phyloP scores from a whole-genome alignment of 2,329 filamentous ascomycete species.

The Ceratocystis alfenasii region DNA sequence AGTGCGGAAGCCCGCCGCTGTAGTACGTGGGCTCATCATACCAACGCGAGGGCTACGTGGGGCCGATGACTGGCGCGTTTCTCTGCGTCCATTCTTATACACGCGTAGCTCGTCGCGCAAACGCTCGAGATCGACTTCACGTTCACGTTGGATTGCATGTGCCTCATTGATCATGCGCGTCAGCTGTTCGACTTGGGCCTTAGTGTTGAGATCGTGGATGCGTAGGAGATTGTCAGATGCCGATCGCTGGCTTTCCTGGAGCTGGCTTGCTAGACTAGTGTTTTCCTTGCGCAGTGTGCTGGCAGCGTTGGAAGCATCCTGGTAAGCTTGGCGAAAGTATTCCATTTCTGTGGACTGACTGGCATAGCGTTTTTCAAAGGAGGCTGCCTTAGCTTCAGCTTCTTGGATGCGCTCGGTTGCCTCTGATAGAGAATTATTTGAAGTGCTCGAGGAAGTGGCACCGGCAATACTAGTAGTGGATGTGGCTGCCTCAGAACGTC shows the following conservation, averaged over 20 bases:
- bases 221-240: constrained; percentile 36
- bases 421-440: neutral
- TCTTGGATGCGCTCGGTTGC: constrained; percentile 15
- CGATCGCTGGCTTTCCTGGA: constrained; percentile 33
- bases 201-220: constrained; percentile 38
- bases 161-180: constrained; percentile 34
- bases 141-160: constrained; percentile 35
- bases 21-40: constrained; percentile 40
- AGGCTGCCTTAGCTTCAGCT: constrained; percentile 13
- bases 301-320: constrained; percentile 41
- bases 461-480: neutral
- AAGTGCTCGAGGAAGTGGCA: neutral
- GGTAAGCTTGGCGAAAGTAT: constrained; percentile 48
- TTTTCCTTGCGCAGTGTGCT: constrained; percentile 38
- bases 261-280: constrained; percentile 33
- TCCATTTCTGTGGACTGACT: constrained; percentile 38
- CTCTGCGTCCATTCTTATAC: constrained; percentile 40
- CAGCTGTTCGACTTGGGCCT: constrained; percentile 30
- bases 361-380: constrained; percentile 30
- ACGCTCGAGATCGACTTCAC: constrained; percentile 40
- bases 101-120: constrained; percentile 38
- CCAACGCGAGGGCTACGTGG: constrained; percentile 46
- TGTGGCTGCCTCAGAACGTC: constrained; percentile 28
- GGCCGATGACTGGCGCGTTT: constrained; percentile 45
- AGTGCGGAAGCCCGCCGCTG: constrained; percentile 7